phyloP scores from a whole-genome alignment of 2,329 filamentous ascomycete species.

The Elsinoe batatas region DNA sequence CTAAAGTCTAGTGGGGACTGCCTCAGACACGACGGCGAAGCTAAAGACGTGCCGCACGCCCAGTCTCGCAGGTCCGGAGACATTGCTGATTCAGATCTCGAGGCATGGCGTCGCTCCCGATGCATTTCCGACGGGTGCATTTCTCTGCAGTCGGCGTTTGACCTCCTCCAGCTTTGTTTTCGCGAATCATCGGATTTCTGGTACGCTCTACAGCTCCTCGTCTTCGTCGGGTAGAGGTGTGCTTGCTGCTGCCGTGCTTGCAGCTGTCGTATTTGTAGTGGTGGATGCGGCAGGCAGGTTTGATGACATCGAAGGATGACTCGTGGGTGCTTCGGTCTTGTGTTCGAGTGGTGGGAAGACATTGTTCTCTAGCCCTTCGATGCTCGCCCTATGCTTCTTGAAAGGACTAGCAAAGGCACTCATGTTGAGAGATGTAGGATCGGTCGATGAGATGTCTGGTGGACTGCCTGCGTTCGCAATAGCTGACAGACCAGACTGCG shows the following conservation, averaged over 20 bases:
- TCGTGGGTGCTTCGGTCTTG: not conserved
- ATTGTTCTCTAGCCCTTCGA: slow-evolving; percentile 30
- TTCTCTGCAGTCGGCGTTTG: too few species aligned
- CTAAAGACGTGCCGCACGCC: not conserved
- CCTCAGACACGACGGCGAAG: not conserved
- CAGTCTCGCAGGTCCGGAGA: too few species aligned
- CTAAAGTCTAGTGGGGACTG: not conserved
- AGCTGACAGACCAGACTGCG: slow-evolving; percentile 25
- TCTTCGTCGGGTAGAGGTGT: slow-evolving; percentile 13
- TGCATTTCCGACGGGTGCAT: too few species aligned
- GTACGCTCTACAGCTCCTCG: slow-evolving; percentile 12
- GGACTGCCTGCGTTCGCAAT: slow-evolving; percentile 24
- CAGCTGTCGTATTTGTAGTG: slow-evolving; percentile 8
- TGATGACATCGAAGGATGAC: not conserved
- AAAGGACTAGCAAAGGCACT: slow-evolving; percentile 58
- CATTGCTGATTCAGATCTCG: too few species aligned
- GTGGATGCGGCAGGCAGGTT: not conserved
- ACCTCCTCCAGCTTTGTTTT: not conserved
- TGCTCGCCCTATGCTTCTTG: slow-evolving; percentile 63
- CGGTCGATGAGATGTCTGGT: slow-evolving; percentile 19
- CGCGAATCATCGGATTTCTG: too few species aligned
- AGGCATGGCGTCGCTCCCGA: too few species aligned
- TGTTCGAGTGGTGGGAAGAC: slow-evolving; percentile 13
- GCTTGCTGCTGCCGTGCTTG: not conserved
- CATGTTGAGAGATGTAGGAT: slow-evolving; percentile 28